Evolutionary conservation across 2,329 filamentous ascomycete species (phyloP).

Genomic region (Rhinocladiella similis): DNA sequence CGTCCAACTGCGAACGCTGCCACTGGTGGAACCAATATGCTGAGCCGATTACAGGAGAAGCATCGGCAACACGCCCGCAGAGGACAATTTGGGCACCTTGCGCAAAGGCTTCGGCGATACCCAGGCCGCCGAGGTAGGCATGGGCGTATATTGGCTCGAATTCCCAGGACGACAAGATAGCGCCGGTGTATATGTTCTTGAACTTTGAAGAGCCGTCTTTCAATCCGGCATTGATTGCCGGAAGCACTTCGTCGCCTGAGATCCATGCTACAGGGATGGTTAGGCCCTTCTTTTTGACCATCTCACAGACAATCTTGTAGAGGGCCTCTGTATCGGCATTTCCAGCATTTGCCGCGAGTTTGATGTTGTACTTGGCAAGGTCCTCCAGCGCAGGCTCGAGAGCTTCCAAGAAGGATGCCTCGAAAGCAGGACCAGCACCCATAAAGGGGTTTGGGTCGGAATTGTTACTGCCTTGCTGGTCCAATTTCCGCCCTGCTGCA

Average conservation of each 20-base stretch:
- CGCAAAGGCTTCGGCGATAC: conserved; percentile 40
- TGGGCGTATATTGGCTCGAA: conserved; percentile 38
- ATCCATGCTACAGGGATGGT: conserved; percentile 50
- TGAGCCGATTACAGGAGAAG: conserved; percentile 44
- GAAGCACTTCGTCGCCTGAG: conserved; percentile 47
- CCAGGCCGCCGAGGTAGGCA: conserved; percentile 40
- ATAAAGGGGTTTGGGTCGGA: conserved; percentile 19
- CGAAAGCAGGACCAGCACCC: conserved; percentile 45
- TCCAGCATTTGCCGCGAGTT: conserved; percentile 48
- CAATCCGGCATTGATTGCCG: conserved; percentile 35
- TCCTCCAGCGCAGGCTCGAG: conserved; percentile 42
- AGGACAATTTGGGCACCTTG: conserved; percentile 47
- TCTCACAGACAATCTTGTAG: conserved; percentile 39
- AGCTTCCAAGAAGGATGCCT: conserved; percentile 54
- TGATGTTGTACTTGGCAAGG: conserved; percentile 43
- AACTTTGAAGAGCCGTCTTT: conserved; percentile 37
- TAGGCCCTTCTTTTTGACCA: conserved; percentile 41
- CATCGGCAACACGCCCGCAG: conserved; percentile 47
- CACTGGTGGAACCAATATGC: conserved; percentile 47
- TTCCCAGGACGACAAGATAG: conserved; percentile 37
- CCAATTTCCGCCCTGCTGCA: conserved; percentile 39
- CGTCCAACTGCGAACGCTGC: conserved; percentile 38
- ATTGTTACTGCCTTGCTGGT: conserved; percentile 28
- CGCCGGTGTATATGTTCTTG: conserved; percentile 42
- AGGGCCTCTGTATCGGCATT: conserved; percentile 44